These are phyloP conservation scores for Casuarina equisetifolia DNA, from an alignment of 306 rosid genomes.

Conservation along the genomic window DNA sequence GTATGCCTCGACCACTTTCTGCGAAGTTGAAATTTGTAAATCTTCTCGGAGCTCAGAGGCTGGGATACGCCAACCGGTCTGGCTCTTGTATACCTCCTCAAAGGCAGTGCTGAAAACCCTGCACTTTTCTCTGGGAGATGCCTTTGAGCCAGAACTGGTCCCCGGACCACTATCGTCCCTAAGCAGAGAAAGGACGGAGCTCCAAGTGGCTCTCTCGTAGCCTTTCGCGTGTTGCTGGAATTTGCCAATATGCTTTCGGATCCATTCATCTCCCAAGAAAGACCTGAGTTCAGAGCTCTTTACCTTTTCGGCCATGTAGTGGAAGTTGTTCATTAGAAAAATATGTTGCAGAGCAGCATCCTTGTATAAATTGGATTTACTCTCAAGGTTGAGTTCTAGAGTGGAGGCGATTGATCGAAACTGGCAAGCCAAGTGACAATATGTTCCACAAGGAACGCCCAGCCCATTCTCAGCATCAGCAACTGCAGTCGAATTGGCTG, in stretches of 20 bases:
- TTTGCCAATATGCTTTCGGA: constrained; percentile 36
- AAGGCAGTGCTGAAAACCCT: constrained; percentile 47
- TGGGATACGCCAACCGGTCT: constrained; percentile 61
- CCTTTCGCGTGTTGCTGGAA: constrained; percentile 38
- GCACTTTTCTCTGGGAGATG: constrained; percentile 35
- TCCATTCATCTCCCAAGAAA: constrained; percentile 57
- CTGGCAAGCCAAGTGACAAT: constrained; percentile 39
- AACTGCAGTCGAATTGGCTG: constrained; percentile 6
- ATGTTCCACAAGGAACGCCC: constrained; percentile 10
- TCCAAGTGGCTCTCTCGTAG: constrained; percentile 54
- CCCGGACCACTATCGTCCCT: constrained; percentile 8
- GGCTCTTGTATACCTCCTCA: constrained; percentile 59
- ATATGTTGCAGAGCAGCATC: constrained; percentile 52
- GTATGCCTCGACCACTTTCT: constrained; percentile 57
- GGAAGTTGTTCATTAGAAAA: constrained; percentile 65
- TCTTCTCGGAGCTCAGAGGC: constrained; percentile 55
- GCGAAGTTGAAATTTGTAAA: constrained; percentile 55
- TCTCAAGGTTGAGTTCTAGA: constrained; percentile 48
- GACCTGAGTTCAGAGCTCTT: constrained; percentile 38
- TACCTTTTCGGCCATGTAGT: constrained; percentile 62
- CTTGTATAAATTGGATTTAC: constrained; percentile 50
- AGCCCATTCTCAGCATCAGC: not conserved
- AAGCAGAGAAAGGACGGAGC: constrained; percentile 38
- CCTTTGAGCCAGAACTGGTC: constrained; percentile 18
- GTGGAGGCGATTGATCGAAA: constrained; percentile 39